Evolutionary conservation across 2,329 filamentous ascomycete species (phyloP).

Genomic region (Zasmidium angulare): DNA sequence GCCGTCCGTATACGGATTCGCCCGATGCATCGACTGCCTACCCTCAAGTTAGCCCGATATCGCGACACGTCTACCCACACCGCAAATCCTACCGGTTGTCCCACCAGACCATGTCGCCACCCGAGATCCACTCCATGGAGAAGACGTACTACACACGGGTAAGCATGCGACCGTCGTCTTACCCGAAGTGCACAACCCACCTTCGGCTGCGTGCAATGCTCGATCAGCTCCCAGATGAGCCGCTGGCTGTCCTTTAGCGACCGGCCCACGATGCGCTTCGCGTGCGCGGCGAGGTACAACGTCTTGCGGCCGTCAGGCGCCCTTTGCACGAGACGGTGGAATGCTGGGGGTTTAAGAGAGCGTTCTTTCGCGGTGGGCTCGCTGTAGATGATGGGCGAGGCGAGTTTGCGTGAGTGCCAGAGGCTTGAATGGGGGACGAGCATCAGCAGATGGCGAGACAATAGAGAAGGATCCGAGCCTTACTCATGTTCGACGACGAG

Average conservation of each 20-base stretch:
- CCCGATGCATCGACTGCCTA: not conserved
- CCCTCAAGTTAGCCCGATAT: not conserved
- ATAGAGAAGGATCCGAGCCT: not conserved
- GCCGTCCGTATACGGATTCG: not conserved
- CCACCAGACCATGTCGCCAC: not conserved
- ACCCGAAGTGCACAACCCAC: not conserved
- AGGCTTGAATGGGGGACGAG: not conserved
- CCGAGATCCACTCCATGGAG: not conserved
- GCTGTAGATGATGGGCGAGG: not conserved
- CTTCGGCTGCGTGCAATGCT: not conserved
- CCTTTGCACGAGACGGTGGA: not conserved
- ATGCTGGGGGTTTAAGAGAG: not conserved
- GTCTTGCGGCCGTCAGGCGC: not conserved
- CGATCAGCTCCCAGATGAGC: not conserved
- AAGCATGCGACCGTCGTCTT: not conserved
- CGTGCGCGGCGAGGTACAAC: not conserved
- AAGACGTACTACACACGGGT: not conserved
- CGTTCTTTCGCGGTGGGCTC: not conserved
- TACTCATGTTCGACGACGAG: not conserved
- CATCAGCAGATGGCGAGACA: too few species aligned
- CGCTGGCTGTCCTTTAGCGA: not conserved
- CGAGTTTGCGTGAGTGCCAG: not conserved
- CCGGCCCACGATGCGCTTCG: not conserved
- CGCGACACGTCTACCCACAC: not conserved
- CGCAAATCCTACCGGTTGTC: not conserved